A percentile compares a stretch with the other conserved stretches of the same genome.
phyloP scores from a whole-genome alignment of 2,329 filamentous ascomycete genomes.

The Raffaelea ambrosiae region DNA sequence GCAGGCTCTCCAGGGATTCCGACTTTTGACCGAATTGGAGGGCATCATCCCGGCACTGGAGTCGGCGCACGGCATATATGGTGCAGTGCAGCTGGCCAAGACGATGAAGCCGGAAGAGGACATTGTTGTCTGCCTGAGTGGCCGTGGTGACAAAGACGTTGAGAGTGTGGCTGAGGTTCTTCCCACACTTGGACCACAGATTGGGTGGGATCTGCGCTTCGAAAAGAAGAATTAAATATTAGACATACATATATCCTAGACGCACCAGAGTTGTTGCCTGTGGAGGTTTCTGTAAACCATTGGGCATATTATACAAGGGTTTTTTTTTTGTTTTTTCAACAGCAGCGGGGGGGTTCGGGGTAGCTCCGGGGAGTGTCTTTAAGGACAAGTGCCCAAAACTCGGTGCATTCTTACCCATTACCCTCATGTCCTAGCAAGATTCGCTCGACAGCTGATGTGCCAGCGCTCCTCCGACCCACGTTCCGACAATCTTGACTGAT shows the following conservation, averaged over 20 bases:
- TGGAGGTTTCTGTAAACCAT: too few species aligned
- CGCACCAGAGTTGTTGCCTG: too few species aligned
- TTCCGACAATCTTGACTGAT: conserved; percentile 5
- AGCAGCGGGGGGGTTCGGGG: too few species aligned
- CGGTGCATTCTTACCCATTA: too few species aligned
- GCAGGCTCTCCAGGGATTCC: conserved; percentile 82
- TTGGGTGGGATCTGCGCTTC: conserved; percentile 65
- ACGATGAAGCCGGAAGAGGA: conserved; percentile 83
- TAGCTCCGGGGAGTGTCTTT: too few species aligned
- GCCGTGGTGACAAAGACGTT: conserved; percentile 95
- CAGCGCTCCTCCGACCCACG: conserved; percentile 5
- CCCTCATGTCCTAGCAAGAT: too few species aligned
- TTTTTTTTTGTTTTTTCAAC: too few species aligned
- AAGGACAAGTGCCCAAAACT: too few species aligned
- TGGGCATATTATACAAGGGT: too few species aligned
- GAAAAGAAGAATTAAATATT: conserved; percentile 16
- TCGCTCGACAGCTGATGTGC: too few species aligned
- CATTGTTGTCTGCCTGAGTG: conserved; percentile 87
- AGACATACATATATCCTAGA: too few species aligned
- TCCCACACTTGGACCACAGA: conserved; percentile 78
- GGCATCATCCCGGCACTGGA: conserved; percentile 96
- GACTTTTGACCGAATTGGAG: conserved; percentile 75
- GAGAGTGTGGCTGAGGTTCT: conserved; percentile 95
- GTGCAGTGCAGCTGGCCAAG: conserved; percentile 84
- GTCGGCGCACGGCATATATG: conserved; percentile 85